These are phyloP conservation scores for Maudiozyma serrabonitensis DNA, from an alignment of 805 yeast genomes.

Conservation along the genomic window DNA sequence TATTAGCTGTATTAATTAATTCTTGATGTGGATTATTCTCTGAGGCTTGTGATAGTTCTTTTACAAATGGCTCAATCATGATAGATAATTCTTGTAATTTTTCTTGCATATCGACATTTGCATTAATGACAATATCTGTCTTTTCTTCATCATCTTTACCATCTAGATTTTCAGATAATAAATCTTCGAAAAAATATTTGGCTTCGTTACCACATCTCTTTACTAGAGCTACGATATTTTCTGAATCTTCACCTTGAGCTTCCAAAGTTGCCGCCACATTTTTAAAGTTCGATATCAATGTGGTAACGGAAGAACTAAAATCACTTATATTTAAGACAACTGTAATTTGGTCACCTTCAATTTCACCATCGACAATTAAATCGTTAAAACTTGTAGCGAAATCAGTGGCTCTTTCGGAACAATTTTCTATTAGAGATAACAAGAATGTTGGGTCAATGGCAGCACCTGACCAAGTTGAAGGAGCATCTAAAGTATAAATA, in stretches of 20 bases:
- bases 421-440: constrained; percentile 54
- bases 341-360: constrained; percentile 45
- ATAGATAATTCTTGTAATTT: constrained; percentile 56
- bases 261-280: constrained; percentile 6
- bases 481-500: constrained; percentile 59
- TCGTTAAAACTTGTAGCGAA: constrained; percentile 46
- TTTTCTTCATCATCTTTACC: constrained; percentile 53
- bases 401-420: constrained; percentile 63
- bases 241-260: constrained; percentile 1
- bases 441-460: constrained; percentile 5
- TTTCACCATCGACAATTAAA: constrained; percentile 65
- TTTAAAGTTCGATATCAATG: constrained; percentile 32
- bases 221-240: constrained; percentile 6
- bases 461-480: constrained; percentile 28
- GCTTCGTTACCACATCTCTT: constrained; percentile 51
- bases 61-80: constrained; percentile 36
- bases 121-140: constrained; percentile 66
- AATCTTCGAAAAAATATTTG: constrained; percentile 49
- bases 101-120: constrained; percentile 67
- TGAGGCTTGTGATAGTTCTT: constrained; percentile 15
- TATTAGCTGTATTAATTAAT: constrained; percentile 60
- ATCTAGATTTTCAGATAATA: constrained; percentile 45
- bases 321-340: constrained; percentile 28
- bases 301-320: constrained; percentile 36
- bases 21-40: constrained; percentile 67